These are phyloP conservation scores for Linnemannia hyalina DNA, from an alignment of 192 early-diverging fungal species.

Conservation along the genomic window DNA sequence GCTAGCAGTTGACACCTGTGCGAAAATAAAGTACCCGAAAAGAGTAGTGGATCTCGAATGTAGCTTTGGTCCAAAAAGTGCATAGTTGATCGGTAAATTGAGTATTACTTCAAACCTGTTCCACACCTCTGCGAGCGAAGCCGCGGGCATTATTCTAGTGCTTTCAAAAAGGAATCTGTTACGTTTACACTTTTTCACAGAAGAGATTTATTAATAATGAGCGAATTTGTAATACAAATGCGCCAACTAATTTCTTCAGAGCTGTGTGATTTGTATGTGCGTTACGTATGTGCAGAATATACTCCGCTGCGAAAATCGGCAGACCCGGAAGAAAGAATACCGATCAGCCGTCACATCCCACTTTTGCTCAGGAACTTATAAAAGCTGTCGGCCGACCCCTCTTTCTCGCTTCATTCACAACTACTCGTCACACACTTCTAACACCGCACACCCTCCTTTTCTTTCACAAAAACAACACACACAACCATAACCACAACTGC, in stretches of 20 bases:
- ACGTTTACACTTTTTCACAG: not conserved
- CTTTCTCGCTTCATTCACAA: too few relatives aligned
- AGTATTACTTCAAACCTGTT: too few relatives aligned
- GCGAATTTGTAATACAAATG: not conserved
- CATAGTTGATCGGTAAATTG: too few relatives aligned
- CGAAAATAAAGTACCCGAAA: too few relatives aligned
- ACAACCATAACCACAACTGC: conserved; percentile 8
- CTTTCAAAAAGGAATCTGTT: not conserved
- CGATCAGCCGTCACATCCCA: too few relatives aligned
- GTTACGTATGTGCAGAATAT: not conserved
- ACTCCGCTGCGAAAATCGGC: not conserved
- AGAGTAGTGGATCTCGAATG: too few relatives aligned
- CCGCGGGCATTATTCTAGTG: not conserved
- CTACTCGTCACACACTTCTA: too few relatives aligned
- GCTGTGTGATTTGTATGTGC: conserved; percentile 1
- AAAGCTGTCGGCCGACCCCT: too few relatives aligned
- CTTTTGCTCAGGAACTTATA: too few relatives aligned
- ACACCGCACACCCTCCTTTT: not conserved
- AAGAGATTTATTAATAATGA: not conserved
- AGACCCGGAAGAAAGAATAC: not conserved
- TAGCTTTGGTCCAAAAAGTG: too few relatives aligned
- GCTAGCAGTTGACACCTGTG: too few relatives aligned
- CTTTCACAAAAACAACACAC: conserved; percentile 3
- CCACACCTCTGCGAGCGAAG: not conserved
- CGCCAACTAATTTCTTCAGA: not conserved